Conservation (phyloP, 805 yeast species). For the Diddensiella caesifluorescens region DNA sequence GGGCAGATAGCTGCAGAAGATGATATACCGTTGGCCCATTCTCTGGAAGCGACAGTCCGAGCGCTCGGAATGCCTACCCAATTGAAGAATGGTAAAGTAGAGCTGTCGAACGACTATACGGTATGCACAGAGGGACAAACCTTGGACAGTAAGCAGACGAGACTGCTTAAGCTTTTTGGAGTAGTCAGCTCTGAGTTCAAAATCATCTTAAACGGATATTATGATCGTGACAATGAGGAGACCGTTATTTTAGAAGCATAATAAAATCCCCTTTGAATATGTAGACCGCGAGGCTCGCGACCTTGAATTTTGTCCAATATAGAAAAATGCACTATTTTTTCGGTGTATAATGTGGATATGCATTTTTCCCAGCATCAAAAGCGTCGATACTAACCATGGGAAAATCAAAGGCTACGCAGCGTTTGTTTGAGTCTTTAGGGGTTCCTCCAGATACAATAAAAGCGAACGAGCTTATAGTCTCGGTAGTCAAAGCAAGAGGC, state of each 20-base stretch:
- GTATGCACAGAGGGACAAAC: constrained; percentile 78
- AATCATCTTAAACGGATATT: constrained; percentile 73
- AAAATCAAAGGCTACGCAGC: constrained; percentile 16
- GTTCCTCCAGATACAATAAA: constrained; percentile 28
- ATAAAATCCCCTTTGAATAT: not conserved
- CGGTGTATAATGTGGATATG: not conserved
- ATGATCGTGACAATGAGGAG: constrained; percentile 51
- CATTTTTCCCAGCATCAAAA: not conserved
- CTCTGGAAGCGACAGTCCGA: constrained; percentile 89
- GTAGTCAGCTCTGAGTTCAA: constrained; percentile 89
- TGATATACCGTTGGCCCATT: constrained; percentile 94
- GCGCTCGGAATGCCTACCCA: constrained; percentile 87
- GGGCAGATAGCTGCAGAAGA: constrained; percentile 87
- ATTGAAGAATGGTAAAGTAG: constrained; percentile 83
- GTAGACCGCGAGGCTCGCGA: constrained; percentile 1
- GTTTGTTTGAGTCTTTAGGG: constrained; percentile 22
- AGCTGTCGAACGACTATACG: constrained; percentile 64
- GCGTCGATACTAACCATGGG: constrained; percentile 10
- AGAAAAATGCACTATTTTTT: no score
- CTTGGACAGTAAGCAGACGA: constrained; percentile 84
- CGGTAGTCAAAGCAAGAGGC: constrained; percentile 30
- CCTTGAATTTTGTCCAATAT: no score
- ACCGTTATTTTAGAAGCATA: constrained; percentile 10
- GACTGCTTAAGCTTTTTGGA: constrained; percentile 91
- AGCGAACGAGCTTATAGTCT: constrained; percentile 28